These are phyloP conservation scores for Ophiocordyceps sinensis DNA, from an alignment of 2,329 filamentous ascomycete genomes.

Conservation along the genomic window DNA sequence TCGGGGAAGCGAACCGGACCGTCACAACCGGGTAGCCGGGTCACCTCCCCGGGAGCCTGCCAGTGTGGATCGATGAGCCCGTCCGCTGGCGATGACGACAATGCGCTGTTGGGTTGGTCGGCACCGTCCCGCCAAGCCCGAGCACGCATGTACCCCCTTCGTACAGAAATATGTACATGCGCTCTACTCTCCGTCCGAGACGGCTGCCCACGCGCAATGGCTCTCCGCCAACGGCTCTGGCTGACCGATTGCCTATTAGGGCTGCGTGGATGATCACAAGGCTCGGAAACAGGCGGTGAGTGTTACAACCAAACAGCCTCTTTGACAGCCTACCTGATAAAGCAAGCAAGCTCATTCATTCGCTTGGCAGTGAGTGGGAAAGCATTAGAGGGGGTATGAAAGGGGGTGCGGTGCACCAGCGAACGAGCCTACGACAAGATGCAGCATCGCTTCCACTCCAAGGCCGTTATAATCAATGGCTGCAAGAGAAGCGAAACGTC, in stretches of 20 bases:
- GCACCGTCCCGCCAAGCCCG: background rate
- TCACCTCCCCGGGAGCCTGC: constrained; percentile 1
- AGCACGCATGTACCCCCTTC: too few species aligned
- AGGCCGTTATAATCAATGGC: background rate
- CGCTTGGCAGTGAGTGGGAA: too few species aligned
- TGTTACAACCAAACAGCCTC: too few species aligned
- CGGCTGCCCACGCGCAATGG: background rate
- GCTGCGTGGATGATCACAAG: too few species aligned
- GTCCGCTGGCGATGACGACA: background rate
- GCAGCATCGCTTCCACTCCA: background rate
- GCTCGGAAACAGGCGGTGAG: too few species aligned
- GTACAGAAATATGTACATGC: too few species aligned
- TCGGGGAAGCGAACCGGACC: constrained; percentile 8
- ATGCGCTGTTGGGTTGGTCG: background rate
- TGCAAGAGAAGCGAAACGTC: background rate
- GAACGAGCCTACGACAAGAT: background rate
- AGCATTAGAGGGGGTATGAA: too few species aligned
- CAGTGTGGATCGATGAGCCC: background rate
- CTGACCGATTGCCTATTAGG: too few species aligned
- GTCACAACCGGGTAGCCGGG: constrained; percentile 4
- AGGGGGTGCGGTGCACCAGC: background rate
- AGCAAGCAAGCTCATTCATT: too few species aligned
- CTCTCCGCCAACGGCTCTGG: too few species aligned
- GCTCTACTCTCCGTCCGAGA: background rate
- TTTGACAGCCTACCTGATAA: too few species aligned